phyloP scores from a whole-genome alignment of 768 basidiomycete genomes.

The Naganishia vaughanmartiniae region DNA sequence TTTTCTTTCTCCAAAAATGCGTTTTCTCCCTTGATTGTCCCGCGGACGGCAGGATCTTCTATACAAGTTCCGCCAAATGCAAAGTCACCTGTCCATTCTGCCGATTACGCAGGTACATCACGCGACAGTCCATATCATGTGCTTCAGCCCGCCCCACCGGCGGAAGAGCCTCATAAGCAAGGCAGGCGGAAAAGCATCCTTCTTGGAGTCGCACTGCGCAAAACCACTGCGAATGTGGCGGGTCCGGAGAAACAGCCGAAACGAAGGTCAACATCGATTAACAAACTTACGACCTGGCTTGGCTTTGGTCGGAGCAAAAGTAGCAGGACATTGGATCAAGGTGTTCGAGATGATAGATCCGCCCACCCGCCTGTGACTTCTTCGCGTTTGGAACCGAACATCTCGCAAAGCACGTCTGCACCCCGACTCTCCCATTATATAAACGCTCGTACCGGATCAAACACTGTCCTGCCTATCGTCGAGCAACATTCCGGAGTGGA shows the following conservation, averaged over 20 bases:
- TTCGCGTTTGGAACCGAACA: background rate
- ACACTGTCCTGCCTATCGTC: background rate
- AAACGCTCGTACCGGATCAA: background rate
- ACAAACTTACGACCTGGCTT: conserved; percentile 8
- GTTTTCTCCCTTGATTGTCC: background rate
- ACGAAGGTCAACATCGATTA: conserved; percentile 10
- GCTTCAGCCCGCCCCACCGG: background rate
- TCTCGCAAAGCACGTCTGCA: background rate
- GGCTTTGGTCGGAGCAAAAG: background rate
- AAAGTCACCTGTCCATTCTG: background rate
- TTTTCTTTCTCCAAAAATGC: background rate
- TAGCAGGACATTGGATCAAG: conserved; percentile 6
- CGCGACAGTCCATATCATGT: background rate
- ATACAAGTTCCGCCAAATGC: background rate
- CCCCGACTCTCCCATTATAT: background rate
- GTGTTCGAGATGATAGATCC: background rate
- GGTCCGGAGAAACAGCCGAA: background rate
- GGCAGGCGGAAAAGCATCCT: conserved; percentile 5
- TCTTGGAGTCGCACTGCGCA: no score
- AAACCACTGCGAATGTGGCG: background rate
- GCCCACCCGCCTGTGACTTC: background rate
- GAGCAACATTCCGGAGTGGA: background rate
- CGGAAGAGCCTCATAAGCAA: background rate
- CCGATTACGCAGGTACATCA: background rate
- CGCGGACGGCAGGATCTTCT: no score